These are phyloP conservation scores for Torulaspora indica DNA, from an alignment of 805 yeast genomes.

Conservation along the genomic window DNA sequence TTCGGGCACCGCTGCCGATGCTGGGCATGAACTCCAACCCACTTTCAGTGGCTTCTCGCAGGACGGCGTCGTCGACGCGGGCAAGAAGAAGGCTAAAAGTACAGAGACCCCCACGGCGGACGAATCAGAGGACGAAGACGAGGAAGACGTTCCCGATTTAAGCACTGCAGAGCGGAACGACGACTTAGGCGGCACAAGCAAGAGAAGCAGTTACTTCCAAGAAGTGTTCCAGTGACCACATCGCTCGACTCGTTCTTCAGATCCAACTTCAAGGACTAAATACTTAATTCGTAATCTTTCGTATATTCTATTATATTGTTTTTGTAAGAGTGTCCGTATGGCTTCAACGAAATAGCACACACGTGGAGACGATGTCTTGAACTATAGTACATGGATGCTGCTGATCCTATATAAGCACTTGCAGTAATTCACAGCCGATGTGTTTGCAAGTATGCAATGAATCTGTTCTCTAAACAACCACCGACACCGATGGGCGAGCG, in stretches of 20 bases:
- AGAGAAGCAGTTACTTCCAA: conserved; percentile 25
- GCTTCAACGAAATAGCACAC: background rate
- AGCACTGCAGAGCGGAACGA: conserved; percentile 12
- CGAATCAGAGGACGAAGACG: conserved; percentile 17
- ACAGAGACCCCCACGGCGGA: conserved; percentile 3
- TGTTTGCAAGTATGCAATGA: background rate
- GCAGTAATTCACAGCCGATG: background rate
- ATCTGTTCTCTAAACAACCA: background rate
- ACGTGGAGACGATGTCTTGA: conserved; percentile 3
- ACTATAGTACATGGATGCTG: background rate
- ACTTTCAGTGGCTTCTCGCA: conserved; percentile 33
- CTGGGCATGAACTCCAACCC: conserved; percentile 13
- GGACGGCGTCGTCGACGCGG: conserved; percentile 19
- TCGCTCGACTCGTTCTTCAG: background rate
- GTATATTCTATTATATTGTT: background rate
- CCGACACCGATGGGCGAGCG: conserved; percentile 4
- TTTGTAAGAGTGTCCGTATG: no score
- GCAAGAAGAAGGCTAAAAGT: conserved; percentile 11
- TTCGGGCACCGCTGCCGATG: background rate
- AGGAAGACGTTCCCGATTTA: conserved; percentile 9
- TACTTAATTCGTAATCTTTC: background rate
- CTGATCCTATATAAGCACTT: background rate
- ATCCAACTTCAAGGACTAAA: background rate
- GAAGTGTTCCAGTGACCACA: conserved; percentile 24
- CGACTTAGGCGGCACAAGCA: conserved; percentile 10